Conservation (phyloP, 257 asterid genomes). For the Ophiorrhiza pumila region DNA sequence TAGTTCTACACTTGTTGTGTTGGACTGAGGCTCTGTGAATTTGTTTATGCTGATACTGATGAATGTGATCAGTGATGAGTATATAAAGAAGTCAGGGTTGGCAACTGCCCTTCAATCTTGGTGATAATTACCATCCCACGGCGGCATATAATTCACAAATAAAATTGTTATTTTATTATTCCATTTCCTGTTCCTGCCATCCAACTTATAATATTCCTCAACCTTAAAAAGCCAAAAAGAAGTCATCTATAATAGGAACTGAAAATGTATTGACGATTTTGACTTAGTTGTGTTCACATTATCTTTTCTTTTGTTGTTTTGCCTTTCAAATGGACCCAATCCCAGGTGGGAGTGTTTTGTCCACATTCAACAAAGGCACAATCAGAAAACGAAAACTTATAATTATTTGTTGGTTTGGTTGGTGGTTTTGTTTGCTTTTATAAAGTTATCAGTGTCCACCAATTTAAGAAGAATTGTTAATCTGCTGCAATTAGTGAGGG, state of each 20-base stretch:
- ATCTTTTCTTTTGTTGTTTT: background rate
- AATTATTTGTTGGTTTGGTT: background rate
- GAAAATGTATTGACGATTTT: constrained; percentile 12
- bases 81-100: constrained; percentile 13
- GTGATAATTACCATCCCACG: constrained; percentile 9
- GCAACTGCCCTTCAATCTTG: constrained; percentile 8
- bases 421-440: background rate
- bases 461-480: background rate
- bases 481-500: too few species aligned
- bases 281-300: constrained; percentile 17
- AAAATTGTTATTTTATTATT: too few species aligned
- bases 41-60: background rate
- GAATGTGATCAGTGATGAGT: background rate
- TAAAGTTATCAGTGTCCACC: too few species aligned
- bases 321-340: background rate
- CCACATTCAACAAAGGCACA: constrained; percentile 15
- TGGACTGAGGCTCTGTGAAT: background rate
- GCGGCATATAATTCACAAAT: too few species aligned
- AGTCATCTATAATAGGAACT: background rate
- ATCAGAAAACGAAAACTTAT: background rate
- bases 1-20: background rate
- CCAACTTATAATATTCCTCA: too few species aligned
- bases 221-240: background rate
- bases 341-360: background rate
- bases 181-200: too few species aligned